Base-by-base conservation (phyloP, 345 rosid species). In the Populus alba region DNA sequence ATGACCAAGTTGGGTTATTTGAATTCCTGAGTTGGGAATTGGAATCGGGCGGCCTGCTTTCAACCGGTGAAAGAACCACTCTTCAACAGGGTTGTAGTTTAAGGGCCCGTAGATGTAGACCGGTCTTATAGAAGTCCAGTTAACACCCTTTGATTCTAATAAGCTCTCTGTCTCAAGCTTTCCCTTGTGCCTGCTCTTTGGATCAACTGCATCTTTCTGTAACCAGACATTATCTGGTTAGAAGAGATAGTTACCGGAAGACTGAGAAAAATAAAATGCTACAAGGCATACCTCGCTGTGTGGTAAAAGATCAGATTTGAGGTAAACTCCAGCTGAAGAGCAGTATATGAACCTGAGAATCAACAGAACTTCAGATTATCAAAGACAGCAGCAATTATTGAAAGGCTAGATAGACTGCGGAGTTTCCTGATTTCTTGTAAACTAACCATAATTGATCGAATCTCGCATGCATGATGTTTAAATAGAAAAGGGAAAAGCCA, bases 151-250 rank as follows among this genome's bases (percentile, higher is more conserved):
- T 72, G 93, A 83, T 76, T 79, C 80, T 29, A 92, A 80, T 53
- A 94, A 79, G 83, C 82, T 87, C 84, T 96, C 99, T 0, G 99
- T 92, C 71, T 88, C 94, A 51, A 94, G 92, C 88, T 96, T 94
- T 77, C 98, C 99, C 93, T 90, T 92, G 90, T 96, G 98, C 90
- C 99, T 87, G 75, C 99, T 96, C 88, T 96, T 92, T 1, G 99
- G 98, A 76, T 96, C 99, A 68, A 96, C 98, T 49, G 98, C 91
- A 88, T 94, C 99, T 39, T 25, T 77, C 98, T 92, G 80, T 71
- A 73, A 71, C 63, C 77, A 70, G 6, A 73, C 18, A 73, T 9
- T 13, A 53, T 70, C 23, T 33, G 53, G 41, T 78, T 72, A 37
- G n/a, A 18, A 59, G 45, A 59, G 49, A 75, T 49, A 2, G 70